Evolutionary conservation across 2,329 filamentous ascomycete genomes (phyloP).

Genomic region (Aspergillus tubingensis): DNA sequence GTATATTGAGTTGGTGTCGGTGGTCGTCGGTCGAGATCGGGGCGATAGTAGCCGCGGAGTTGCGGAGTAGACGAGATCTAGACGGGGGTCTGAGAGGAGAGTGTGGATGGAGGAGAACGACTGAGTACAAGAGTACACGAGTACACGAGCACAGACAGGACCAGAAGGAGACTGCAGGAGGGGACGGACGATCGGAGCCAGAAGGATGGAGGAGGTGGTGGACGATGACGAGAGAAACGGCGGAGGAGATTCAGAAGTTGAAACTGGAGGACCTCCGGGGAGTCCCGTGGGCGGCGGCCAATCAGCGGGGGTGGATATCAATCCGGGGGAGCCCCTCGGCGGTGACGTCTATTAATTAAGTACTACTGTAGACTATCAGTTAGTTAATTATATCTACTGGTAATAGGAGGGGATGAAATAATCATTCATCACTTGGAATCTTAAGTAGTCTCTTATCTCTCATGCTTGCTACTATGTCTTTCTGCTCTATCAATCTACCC

Average conservation of each 20-base stretch:
- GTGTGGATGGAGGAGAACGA: background rate
- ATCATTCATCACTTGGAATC: no score
- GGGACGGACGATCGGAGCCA: background rate
- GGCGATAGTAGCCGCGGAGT: constrained; percentile 4
- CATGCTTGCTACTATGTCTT: no score
- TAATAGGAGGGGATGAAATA: no score
- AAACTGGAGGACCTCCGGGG: constrained; percentile 15
- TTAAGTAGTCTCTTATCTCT: no score
- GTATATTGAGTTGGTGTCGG: background rate
- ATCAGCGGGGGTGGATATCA: constrained; percentile 21
- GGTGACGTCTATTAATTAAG: constrained; percentile 18
- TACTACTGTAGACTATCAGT: no score
- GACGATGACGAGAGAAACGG: constrained; percentile 6
- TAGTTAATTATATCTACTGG: no score
- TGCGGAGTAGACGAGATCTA: constrained; percentile 7
- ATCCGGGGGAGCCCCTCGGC: constrained; percentile 3
- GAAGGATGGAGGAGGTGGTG: background rate
- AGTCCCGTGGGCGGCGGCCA: constrained; percentile 20
- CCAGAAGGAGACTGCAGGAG: background rate
- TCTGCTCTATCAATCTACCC: no score
- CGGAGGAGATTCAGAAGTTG: constrained; percentile 8
- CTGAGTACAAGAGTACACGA: background rate
- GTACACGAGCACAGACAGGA: background rate
- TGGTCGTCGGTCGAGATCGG: constrained; percentile 4
- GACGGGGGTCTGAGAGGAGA: background rate